A percentile compares a stretch with the other conserved stretches of the same genome.
Conservation (phyloP, 805 yeast species). For the Sungouiozyma ichnusensis region DNA sequence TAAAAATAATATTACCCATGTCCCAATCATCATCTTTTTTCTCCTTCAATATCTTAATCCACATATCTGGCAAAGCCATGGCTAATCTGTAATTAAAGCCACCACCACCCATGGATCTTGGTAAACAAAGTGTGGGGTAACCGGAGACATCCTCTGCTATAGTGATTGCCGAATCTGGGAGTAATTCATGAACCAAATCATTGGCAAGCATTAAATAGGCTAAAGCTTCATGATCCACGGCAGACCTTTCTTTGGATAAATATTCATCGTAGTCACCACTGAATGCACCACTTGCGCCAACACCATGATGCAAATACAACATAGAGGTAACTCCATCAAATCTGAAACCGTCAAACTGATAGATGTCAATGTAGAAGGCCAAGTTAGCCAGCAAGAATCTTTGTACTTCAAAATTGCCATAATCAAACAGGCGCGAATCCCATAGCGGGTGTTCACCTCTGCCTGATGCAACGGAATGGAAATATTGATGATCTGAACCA, state of each 20-base stretch:
- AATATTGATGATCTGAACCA: slow-evolving; percentile 91
- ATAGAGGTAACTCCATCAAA: slow-evolving; percentile 95
- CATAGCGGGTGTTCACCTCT: slow-evolving; percentile 85
- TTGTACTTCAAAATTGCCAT: slow-evolving; percentile 83
- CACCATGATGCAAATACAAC: slow-evolving; percentile 88
- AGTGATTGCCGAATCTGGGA: slow-evolving; percentile 48
- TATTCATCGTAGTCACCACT: slow-evolving; percentile 91
- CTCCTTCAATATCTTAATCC: slow-evolving; percentile 91
- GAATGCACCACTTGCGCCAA: slow-evolving; percentile 71
- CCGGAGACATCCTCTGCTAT: slow-evolving; percentile 97
- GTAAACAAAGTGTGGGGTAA: slow-evolving; percentile 86
- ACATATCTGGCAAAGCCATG: slow-evolving; percentile 98
- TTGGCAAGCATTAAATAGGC: slow-evolving; percentile 88
- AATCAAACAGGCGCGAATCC: slow-evolving; percentile 94
- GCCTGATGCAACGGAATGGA: slow-evolving; percentile 65
- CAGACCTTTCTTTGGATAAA: slow-evolving; percentile 50
- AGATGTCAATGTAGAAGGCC: slow-evolving; percentile 73
- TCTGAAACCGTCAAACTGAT: slow-evolving; percentile 86
- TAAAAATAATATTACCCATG: slow-evolving; percentile 64
- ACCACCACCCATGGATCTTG: slow-evolving; percentile 68
- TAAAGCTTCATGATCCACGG: slow-evolving; percentile 81
- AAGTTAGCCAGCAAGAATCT: slow-evolving; percentile 77
- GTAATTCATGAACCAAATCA: slow-evolving; percentile 49
- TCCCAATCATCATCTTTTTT: slow-evolving; percentile 85
- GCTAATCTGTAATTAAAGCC: slow-evolving; percentile 91